Evolutionary conservation across 2,329 filamentous ascomycete species (phyloP).

Genomic region (Sordariomycetes sp.): DNA sequence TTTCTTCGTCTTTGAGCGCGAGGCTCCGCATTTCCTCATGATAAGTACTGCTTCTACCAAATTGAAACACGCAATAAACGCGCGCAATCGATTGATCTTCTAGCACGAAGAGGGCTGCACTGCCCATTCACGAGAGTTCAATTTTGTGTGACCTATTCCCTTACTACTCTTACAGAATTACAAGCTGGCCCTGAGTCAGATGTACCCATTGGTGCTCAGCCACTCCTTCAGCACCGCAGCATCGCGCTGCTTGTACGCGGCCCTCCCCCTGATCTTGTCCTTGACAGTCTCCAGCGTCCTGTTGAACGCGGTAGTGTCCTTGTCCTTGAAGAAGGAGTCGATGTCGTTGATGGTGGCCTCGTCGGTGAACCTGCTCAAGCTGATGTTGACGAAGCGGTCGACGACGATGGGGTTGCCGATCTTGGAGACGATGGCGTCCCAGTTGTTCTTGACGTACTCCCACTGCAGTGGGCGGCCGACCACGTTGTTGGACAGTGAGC

Average conservation of each 20-base stretch:
- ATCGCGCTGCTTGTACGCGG: conserved; percentile 75
- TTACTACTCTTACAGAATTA: not conserved
- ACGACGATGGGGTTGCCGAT: conserved; percentile 79
- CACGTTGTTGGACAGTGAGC: conserved; percentile 63
- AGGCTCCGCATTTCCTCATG: too few relatives aligned
- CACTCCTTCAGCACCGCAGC: conserved; percentile 66
- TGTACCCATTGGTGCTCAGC: conserved; percentile 48
- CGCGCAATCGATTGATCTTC: too few relatives aligned
- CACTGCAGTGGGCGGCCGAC: conserved; percentile 68
- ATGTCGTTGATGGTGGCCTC: conserved; percentile 65
- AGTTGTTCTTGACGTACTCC: conserved; percentile 79
- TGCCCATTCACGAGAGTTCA: too few relatives aligned
- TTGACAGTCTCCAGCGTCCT: conserved; percentile 76
- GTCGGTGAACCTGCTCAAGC: conserved; percentile 71
- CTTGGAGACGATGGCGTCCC: conserved; percentile 62
- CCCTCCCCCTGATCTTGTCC: conserved; percentile 78
- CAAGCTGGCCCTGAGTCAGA: conserved; percentile 15
- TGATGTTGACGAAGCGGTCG: conserved; percentile 77
- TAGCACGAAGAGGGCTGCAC: too few relatives aligned
- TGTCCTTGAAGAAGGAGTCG: conserved; percentile 71
- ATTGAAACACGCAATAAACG: too few relatives aligned
- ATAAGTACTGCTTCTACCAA: too few relatives aligned
- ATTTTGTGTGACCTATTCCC: too few relatives aligned
- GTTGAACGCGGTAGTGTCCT: conserved; percentile 80
- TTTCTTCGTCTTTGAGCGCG: too few relatives aligned